A percentile compares a stretch with the other conserved stretches of the same genome.
phyloP scores from a whole-genome alignment of 257 asterid species.

The Salvia rosmarinus region DNA sequence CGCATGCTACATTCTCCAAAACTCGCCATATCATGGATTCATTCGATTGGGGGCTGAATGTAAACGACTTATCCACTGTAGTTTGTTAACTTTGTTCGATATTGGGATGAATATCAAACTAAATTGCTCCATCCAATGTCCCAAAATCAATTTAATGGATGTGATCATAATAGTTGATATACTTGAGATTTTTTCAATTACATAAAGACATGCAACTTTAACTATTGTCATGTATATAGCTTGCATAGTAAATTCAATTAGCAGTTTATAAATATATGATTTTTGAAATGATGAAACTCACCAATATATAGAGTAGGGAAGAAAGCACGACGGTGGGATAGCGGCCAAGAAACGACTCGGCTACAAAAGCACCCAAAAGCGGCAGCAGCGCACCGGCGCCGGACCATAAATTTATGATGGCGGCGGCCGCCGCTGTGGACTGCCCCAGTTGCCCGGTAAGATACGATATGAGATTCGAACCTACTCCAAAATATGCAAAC shows the following conservation, averaged over 20 bases:
- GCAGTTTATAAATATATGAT: too few relatives aligned
- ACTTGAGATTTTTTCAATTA: too few relatives aligned
- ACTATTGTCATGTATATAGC: too few relatives aligned
- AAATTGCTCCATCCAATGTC: too few relatives aligned
- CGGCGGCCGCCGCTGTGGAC: constrained; percentile 58
- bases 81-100: too few relatives aligned
- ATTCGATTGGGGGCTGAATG: background rate
- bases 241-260: too few relatives aligned
- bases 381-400: constrained; percentile 53
- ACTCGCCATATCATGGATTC: background rate
- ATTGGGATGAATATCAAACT: too few relatives aligned
- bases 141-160: too few relatives aligned
- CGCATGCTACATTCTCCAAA: background rate
- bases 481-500: constrained; percentile 51
- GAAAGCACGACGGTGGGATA: constrained; percentile 48
- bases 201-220: too few relatives aligned
- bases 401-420: constrained; percentile 48
- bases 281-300: too few relatives aligned
- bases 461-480: constrained; percentile 49
- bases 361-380: constrained; percentile 49
- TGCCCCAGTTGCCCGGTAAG: constrained; percentile 50
- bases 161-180: too few relatives aligned
- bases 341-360: constrained; percentile 50
- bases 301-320: constrained; percentile 49
- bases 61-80: background rate